Percentiles rank a stretch among this genome's conserved stretches.
Conservation (phyloP, 768 basidiomycete species). For the Tephrocybe sp. region DNA sequence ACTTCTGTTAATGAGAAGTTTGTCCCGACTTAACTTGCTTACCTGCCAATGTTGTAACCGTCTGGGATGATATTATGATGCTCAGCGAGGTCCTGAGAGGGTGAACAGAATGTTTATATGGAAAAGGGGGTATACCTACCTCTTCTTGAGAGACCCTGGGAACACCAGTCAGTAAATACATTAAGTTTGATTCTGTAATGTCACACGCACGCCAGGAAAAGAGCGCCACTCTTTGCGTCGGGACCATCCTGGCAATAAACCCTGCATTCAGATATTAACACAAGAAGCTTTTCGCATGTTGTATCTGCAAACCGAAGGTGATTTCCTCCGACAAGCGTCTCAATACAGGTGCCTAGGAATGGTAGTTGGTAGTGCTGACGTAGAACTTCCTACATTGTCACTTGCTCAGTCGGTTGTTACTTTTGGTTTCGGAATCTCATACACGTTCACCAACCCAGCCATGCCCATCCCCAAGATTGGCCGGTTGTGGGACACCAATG, state of each 20-base stretch:
- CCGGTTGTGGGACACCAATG: conserved; percentile 52
- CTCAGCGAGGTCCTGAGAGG: conserved; percentile 12
- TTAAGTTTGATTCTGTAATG: not conserved
- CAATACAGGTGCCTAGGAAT: conserved; percentile 68
- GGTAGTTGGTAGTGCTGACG: conserved; percentile 68
- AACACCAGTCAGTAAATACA: not conserved
- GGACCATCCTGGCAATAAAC: conserved; percentile 22
- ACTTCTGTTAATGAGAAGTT: too few relatives aligned
- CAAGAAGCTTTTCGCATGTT: not conserved
- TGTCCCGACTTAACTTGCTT: not conserved
- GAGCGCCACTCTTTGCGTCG: conserved; percentile 21
- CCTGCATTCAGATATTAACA: conserved; percentile 4
- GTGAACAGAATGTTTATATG: too few relatives aligned
- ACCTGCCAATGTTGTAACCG: conserved; percentile 26
- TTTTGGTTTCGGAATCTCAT: not conserved
- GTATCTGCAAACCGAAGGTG: conserved; percentile 54
- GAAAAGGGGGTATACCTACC: not conserved
- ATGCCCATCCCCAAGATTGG: conserved; percentile 70
- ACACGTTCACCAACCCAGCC: conserved; percentile 45
- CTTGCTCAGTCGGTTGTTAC: not conserved
- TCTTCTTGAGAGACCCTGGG: conserved; percentile 11
- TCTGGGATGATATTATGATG: conserved; percentile 20
- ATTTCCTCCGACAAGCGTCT: conserved; percentile 68
- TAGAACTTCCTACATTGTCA: conserved; percentile 54
- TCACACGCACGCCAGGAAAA: conserved; percentile 20